Base-by-base conservation (phyloP, 2,329 filamentous ascomycete genomes). In the Alternaria rosae region DNA sequence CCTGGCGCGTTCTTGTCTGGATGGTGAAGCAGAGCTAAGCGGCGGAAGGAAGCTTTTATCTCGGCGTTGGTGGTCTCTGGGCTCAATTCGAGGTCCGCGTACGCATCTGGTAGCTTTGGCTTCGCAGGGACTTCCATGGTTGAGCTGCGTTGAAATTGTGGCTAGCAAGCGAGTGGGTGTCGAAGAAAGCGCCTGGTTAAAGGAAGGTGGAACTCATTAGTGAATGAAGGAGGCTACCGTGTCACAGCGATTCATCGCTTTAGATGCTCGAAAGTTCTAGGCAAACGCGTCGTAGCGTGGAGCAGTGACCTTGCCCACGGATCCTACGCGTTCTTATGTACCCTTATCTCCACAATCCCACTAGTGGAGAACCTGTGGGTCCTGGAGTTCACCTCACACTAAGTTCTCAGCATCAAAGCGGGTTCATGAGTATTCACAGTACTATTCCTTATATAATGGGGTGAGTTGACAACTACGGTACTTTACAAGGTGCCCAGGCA, bases 1-100 rank as follows among this genome's bases (percentile, higher is more conserved):
- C 52, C 41, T 12, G 52, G 52, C 13, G 52, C 52, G 13, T 32
- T 54, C 25, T 54, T 54, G 15, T 54, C 52, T 1, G 52, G 41
- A 23, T 54, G 52, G 2, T 32, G 41, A 6, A 32, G 25, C 10
- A 54, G 20, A 21, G 52, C 41, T n/a, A 54, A 15, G 9, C 50
- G 50, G 23, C 15, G 32, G 12, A 55, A 55, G 6, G 17, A 5
- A 12, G 41, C 42, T 23, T 55, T 55, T 26, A 55, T 55, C 26
- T 55, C 17, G 41, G 26, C 17, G 20, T 12, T 55, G 12, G 53
- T 25, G 21, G 53, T 41, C 23, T 20, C 26, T 55, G 41, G 41
- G 20, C 26, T 55, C 53, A 44, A 28, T 32, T n/a, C 42, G 28
- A 54, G 51, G n/a, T 54, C 51, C 6, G 23, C 21, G 38, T 54